Evolutionary conservation across 2,329 filamentous ascomycete genomes (phyloP).

Genomic region (Exserohilum turcica): DNA sequence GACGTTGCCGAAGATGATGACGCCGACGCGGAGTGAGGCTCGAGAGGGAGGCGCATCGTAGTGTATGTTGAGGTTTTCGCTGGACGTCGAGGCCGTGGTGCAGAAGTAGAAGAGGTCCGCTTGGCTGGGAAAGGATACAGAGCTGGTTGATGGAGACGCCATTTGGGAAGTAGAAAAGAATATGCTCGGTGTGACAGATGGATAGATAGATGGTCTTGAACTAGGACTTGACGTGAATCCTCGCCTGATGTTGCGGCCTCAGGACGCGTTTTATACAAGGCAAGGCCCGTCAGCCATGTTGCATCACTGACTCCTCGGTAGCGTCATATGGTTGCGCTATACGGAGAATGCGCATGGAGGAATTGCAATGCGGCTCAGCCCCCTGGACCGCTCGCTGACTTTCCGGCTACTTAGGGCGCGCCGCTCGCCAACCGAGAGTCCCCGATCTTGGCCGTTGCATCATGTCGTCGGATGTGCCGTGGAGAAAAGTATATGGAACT

Average conservation of each 20-base stretch:
- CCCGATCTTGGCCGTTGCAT: constrained; percentile 14
- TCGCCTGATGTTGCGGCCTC: constrained; percentile 20
- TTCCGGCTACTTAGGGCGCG: constrained; percentile 24
- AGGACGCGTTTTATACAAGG: constrained; percentile 33
- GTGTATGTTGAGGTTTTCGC: constrained; percentile 41
- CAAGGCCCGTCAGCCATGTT: constrained; percentile 8
- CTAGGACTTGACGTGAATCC: constrained; percentile 12
- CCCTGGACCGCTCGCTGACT: constrained; percentile 23
- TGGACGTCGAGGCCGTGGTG: constrained; percentile 42
- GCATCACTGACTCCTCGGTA: constrained; percentile 16
- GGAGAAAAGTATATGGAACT: constrained; percentile 2
- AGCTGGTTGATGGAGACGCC: constrained; percentile 42
- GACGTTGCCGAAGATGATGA: constrained; percentile 36
- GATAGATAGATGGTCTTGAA: neutral
- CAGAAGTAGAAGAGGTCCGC: constrained; percentile 47
- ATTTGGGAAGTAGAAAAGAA: constrained; percentile 22
- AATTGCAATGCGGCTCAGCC: constrained; percentile 25
- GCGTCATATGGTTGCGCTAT: constrained; percentile 34
- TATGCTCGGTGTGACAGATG: neutral
- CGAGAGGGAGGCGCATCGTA: constrained; percentile 44
- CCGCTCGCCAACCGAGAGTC: constrained; percentile 18
- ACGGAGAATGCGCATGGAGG: constrained; percentile 27
- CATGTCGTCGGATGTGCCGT: constrained; percentile 5
- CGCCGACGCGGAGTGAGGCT: constrained; percentile 41
- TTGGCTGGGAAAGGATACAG: constrained; percentile 41